A percentile compares a stretch with the other conserved stretches of the same genome.
Evolutionary conservation across 2,329 filamentous ascomycete genomes (phyloP).

Genomic region (Trichoderma sp.): DNA sequence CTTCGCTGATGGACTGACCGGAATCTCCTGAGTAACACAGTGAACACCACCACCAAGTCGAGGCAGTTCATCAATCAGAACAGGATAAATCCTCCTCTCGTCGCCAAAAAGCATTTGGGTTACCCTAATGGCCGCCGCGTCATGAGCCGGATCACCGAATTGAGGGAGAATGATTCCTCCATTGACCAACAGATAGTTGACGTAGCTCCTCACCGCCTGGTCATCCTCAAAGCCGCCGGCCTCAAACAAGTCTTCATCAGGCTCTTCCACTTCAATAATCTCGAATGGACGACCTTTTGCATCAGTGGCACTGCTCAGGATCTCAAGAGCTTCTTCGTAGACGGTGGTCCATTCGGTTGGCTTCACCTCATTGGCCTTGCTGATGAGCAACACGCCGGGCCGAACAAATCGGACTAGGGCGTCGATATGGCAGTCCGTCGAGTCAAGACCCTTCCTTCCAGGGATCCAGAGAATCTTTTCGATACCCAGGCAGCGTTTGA

Average conservation of each 20-base stretch:
- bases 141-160: slow-evolving; percentile 27
- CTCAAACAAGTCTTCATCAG: slow-evolving; percentile 11
- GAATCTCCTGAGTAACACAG: slow-evolving; percentile 30
- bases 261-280: slow-evolving; percentile 28
- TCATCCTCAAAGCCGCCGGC: not conserved
- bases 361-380: slow-evolving; percentile 22
- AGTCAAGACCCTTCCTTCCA: slow-evolving; percentile 25
- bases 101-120: slow-evolving; percentile 20
- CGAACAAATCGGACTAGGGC: slow-evolving; percentile 29
- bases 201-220: slow-evolving; percentile 24
- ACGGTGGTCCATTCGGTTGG: slow-evolving; percentile 17
- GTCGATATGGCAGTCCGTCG: slow-evolving; percentile 32
- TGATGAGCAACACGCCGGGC: slow-evolving; percentile 26
- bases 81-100: slow-evolving; percentile 23
- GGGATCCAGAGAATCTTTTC: slow-evolving; percentile 31
- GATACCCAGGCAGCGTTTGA: slow-evolving; percentile 25
- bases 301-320: slow-evolving; percentile 23
- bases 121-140: slow-evolving; percentile 23
- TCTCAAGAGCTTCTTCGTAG: slow-evolving; percentile 27
- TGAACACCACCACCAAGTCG: slow-evolving; percentile 29
- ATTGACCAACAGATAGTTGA: slow-evolving; percentile 31
- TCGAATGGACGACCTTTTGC: slow-evolving; percentile 24
- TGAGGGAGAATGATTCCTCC: slow-evolving; percentile 30
- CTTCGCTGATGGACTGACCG: not conserved
- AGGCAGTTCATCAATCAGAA: slow-evolving; percentile 23